Evolutionary conservation across 345 rosid species (phyloP), one percentile per base, ranked within the genome.

Genomic region (Lagerstroemia speciosa): DNA sequence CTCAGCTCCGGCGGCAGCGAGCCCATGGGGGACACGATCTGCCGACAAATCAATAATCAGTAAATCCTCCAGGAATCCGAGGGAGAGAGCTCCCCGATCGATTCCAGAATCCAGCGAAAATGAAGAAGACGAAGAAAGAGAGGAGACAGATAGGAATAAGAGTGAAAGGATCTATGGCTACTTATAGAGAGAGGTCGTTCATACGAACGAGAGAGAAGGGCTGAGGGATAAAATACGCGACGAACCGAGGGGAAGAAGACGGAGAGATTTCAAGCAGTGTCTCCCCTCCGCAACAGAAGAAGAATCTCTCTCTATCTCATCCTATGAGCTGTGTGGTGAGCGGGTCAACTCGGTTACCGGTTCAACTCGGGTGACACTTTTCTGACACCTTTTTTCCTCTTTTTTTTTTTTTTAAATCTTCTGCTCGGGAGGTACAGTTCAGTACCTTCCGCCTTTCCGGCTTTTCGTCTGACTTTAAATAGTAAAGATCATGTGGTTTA

Each of bases 1-100:
- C 91, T 89, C 70, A 93, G 86, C 76, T 87, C 93, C 20, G 83
- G 74, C 43, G 78, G 78, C 81, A 83, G 58, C 74, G 86, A 84
- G 80, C 87, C 97, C 76, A 86, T 88, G 53, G 15, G 46, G 2
- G 11, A 41, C 14, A 41, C 46, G 6, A 19, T 19, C 24, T 6
- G 5, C 6, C 24, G 9, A 22, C 55, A 6, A n/a, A 57, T 57
- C 8, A 22, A 22, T 22, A 24, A 22, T 3, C 58, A 53, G 30
- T 6, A 17, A 30, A 26, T 14, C 46, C 11, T 41, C 46, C 46
- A 5, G 46, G 46, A 41, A 41, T 41, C 16, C 46, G 15, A 8
- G 46, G 46, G 46, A 41, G 46, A 41, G 46, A 41, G 46, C 46
- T 14, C 46, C 46, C 46, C 15, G 46, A 41, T 9, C 3, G 46